These are phyloP conservation scores for Fusarium sp. DNA, from an alignment of 2,329 filamentous ascomycete species.

Conservation along the genomic window DNA sequence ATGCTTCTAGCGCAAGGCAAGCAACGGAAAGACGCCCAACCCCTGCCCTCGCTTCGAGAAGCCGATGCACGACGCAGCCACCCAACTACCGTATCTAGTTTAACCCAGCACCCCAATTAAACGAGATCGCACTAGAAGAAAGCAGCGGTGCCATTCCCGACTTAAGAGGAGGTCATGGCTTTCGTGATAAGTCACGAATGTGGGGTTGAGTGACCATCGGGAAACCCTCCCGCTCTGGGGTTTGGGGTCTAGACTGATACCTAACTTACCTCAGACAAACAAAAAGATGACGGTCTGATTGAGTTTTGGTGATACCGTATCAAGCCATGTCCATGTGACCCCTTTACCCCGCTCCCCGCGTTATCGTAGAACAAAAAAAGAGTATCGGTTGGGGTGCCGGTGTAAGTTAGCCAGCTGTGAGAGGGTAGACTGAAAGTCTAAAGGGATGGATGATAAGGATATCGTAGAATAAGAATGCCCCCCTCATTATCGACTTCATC, in stretches of 20 bases:
- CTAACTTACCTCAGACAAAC: slow-evolving; percentile 5
- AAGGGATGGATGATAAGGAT: slow-evolving; percentile 16
- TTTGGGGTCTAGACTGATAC: slow-evolving; percentile 9
- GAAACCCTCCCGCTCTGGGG: slow-evolving; percentile 21
- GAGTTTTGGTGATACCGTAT: slow-evolving; percentile 5
- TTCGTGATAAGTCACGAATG: slow-evolving; percentile 1
- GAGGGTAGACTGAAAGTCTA: slow-evolving; percentile 15
- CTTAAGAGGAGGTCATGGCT: neutral
- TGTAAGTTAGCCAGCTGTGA: neutral
- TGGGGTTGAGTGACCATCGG: slow-evolving; percentile 27
- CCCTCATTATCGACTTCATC: neutral
- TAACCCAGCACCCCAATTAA: slow-evolving; percentile 8
- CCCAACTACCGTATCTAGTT: slow-evolving; percentile 6
- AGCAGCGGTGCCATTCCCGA: slow-evolving; percentile 32
- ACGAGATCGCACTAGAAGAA: slow-evolving; percentile 9
- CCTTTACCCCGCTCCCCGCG: slow-evolving; percentile 34
- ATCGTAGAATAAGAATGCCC: slow-evolving; percentile 10
- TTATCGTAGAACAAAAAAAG: slow-evolving; percentile 1
- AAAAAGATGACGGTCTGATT: slow-evolving; percentile 11
- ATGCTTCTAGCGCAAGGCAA: slow-evolving; percentile 16
- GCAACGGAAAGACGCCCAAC: neutral
- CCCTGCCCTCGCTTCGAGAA: slow-evolving; percentile 8
- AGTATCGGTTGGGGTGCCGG: slow-evolving; percentile 28
- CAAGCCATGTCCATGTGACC: slow-evolving; percentile 22
- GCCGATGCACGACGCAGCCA: slow-evolving; percentile 5